Base-by-base conservation (phyloP, 495 filamentous ascomycete genomes). In the Aspergillus heteromorphus region DNA sequence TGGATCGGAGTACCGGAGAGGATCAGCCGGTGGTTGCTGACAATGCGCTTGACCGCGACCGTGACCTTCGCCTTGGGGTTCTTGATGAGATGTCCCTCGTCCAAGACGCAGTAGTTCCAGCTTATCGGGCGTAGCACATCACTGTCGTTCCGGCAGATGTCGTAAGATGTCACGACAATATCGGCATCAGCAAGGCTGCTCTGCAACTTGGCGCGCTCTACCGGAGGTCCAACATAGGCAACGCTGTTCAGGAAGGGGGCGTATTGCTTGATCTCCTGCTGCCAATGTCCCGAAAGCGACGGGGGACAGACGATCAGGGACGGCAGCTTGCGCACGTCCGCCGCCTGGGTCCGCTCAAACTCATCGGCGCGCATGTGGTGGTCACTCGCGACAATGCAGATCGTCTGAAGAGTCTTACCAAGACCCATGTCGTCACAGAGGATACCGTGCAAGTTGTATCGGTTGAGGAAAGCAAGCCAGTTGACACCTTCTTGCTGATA, bases 361-460 rank as follows among this genome's bases (percentile, higher is more conserved):
- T 97, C 91, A 63, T 97, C 89, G 6, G 87, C 89, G 42, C 93
- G 87, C 66, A 93, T 75, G 65, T 96, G 91, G 66, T 98, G 93
- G 66, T 98, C 93, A 72, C 89, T 95, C 8, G 93, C 92, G 43
- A 98, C 92, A 63, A 98, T 97, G 65, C 95, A 97, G 41, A 98
- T 82, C 0, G 93, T 98, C 69, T 98, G 93, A 18, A 98, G 76
- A 1, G 93, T 98, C 70, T 98, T 98, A 29, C 93, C 93, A 41
- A 98, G 88, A 59, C 93, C 93, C 93, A 98, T 98, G 65, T 98
- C 93, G 65, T 98, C 93, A 66, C 93, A 98, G 50, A 98, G 89
- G 72, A 98, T 96, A 36, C 93, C 93, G 59, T 98, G 93, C 14
- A 98, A 82, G 67, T 97, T 90, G 65, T 96, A 98, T 34, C 90